These are phyloP conservation scores for Trichocladium uniseriatum DNA, from an alignment of 495 filamentous ascomycete genomes.

Conservation along the genomic window DNA sequence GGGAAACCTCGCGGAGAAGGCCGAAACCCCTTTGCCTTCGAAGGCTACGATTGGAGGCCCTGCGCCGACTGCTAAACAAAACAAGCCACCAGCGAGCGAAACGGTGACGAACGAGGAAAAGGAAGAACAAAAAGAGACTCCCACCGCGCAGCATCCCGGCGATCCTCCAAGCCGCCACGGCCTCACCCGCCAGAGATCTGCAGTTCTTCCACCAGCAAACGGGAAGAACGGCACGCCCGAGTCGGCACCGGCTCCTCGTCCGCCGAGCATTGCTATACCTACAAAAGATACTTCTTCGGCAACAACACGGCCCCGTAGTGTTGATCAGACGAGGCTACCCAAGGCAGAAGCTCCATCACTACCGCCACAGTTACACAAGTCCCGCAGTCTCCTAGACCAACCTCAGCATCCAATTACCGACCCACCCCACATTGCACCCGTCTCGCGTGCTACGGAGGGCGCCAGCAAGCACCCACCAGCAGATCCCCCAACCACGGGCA, in stretches of 20 bases:
- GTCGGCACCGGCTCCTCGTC: neutral
- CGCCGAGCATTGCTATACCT: neutral
- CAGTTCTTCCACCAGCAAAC: neutral
- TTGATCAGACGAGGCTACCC: neutral
- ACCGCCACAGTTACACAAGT: constrained; percentile 1
- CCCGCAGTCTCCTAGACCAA: neutral
- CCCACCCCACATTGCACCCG: neutral
- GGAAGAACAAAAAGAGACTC: neutral
- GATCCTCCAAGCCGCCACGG: neutral
- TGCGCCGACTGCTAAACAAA: neutral
- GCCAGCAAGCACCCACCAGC: neutral
- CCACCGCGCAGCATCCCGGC: neutral
- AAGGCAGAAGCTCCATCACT: neutral
- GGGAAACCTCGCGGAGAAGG: neutral
- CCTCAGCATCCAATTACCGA: neutral
- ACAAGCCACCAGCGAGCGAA: neutral
- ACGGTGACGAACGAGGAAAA: neutral
- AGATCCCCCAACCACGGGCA: neutral
- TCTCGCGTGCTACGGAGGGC: neutral
- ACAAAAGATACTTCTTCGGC: too few relatives aligned
- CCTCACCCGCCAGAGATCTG: neutral
- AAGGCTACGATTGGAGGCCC: neutral
- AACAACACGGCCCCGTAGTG: neutral
- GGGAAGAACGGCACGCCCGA: neutral
- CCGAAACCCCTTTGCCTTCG: neutral